Base-by-base conservation (phyloP, 164 flowering plant species). In the Sextonia rubra region DNA sequence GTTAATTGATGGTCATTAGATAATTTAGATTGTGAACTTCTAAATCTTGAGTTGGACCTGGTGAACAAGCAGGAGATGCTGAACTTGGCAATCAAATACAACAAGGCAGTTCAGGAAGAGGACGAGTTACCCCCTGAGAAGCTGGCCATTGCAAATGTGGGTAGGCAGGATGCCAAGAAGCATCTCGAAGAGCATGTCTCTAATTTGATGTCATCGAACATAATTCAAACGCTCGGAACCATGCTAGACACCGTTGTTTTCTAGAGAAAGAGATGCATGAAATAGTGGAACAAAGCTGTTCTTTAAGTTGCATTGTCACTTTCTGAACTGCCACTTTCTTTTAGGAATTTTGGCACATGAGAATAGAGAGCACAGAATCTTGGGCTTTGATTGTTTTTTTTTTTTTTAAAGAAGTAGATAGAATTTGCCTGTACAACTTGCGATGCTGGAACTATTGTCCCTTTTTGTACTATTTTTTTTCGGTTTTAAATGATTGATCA, bases 221-320 rank as follows among this genome's bases (percentile, higher is more conserved):
- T 92, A 58, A 78, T 91, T 66, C 98, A 92, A 73, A 92, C 94
- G 3, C 73, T 94, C 47, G 94, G 96, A 14, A 94, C 97, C 60
- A 92, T 94, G 98, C 86, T 91, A 8, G 93, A 94, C 82, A 94
- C 98, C 0, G 97, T 93, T 48, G 96, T 93, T 49, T 93, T 93
- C 79, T 91, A 85, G 71, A 4, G 37, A n/a, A 61, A 60, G 3
- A 5, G 22, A 1, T 4, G 26, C 3, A n/a, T n/a, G 27, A 61
- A 23, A 23, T 15, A 24, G 17, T 23, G 17, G 3, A 8, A 37
- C 44, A 37, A 37, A 37, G 44, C 3, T 27, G 32, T 29, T 14
- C 20, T 17, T 3, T 8, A 14, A 29, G 66, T 64, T 64, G 37
- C 17, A 64, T 64, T 3, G 67, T 20, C 18, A 27, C 8, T 37